Percentiles rank a stretch among this genome's conserved stretches.
These are phyloP conservation scores for Lycium ferocissimum DNA, from an alignment of 257 asterid genomes.

Conservation along the genomic window DNA sequence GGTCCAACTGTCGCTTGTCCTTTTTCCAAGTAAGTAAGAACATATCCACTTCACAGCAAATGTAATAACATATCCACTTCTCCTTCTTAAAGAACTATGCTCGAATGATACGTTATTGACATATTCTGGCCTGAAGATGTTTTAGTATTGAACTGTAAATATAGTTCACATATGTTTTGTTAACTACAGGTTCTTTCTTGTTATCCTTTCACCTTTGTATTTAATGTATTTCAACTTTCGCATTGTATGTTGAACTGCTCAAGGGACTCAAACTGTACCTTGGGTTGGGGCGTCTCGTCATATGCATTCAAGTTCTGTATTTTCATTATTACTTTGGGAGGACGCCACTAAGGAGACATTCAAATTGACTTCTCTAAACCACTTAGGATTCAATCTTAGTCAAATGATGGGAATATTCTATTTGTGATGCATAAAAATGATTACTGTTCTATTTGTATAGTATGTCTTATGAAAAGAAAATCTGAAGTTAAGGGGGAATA, in stretches of 20 bases:
- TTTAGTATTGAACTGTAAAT: slow-evolving; percentile 27
- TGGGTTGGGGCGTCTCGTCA: slow-evolving; percentile 3
- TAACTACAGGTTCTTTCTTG: slow-evolving; percentile 12
- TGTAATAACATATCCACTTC: neutral
- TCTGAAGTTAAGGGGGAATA: slow-evolving; percentile 14
- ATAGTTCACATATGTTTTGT: neutral
- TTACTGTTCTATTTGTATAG: slow-evolving; percentile 17
- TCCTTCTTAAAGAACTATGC: slow-evolving; percentile 49
- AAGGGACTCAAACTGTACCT: slow-evolving; percentile 15
- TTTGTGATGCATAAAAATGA: slow-evolving; percentile 8
- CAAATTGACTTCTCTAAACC: slow-evolving; percentile 31
- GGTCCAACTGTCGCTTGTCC: slow-evolving; percentile 51
- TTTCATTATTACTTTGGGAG: slow-evolving; percentile 28
- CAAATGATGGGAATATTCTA: slow-evolving; percentile 12
- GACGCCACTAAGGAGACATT: slow-evolving; percentile 28
- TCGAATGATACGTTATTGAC: slow-evolving; percentile 52
- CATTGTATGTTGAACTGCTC: slow-evolving; percentile 19
- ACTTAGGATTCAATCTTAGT: slow-evolving; percentile 28
- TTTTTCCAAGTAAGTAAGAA: slow-evolving; percentile 58
- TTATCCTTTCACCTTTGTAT: slow-evolving; percentile 6
- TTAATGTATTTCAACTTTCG: neutral
- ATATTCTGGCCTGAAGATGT: slow-evolving; percentile 49
- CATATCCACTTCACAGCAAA: slow-evolving; percentile 51
- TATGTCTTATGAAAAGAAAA: slow-evolving; percentile 25
- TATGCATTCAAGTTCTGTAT: slow-evolving; percentile 13